phyloP scores from a whole-genome alignment of 495 filamentous ascomycete genomes.

The Penicillium simplicissimum region DNA sequence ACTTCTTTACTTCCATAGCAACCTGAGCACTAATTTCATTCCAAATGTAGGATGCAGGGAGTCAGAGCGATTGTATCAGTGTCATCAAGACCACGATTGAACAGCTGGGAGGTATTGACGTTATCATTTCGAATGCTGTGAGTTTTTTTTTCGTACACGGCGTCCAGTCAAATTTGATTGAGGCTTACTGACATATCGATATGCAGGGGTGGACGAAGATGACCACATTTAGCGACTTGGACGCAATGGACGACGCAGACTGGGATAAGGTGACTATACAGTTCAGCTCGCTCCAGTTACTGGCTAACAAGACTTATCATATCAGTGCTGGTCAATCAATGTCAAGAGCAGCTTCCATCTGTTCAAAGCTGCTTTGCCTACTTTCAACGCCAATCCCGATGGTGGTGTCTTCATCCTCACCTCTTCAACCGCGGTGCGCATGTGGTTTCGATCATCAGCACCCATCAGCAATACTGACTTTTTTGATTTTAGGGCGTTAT shows the following conservation, averaged over 20 bases:
- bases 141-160: constrained; percentile 20
- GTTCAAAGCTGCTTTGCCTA: constrained; percentile 61
- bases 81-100: constrained; percentile 57
- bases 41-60: constrained; percentile 55
- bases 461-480: neutral
- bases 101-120: constrained; percentile 65
- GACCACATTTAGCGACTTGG: constrained; percentile 61
- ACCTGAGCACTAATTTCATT: neutral
- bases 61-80: constrained; percentile 53
- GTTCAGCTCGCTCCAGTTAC: neutral
- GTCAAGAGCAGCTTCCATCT: constrained; percentile 66
- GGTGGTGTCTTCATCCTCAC: constrained; percentile 71
- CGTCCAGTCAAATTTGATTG: neutral
- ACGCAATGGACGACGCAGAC: constrained; percentile 61
- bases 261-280: constrained; percentile 62
- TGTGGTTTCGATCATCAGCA: neutral
- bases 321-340: constrained; percentile 67
- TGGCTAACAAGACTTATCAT: neutral
- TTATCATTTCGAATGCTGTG: constrained; percentile 72
- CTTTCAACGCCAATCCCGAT: constrained; percentile 67
- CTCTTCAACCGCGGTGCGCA: constrained; percentile 58
- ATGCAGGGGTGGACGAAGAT: constrained; percentile 67
- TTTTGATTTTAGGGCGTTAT: constrained; percentile 39
- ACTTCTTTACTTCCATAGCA: neutral
- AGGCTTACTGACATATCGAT: neutral